These are phyloP conservation scores for Rhynchosporium agropyri DNA, from an alignment of 2,329 filamentous ascomycete species.

Conservation along the genomic window DNA sequence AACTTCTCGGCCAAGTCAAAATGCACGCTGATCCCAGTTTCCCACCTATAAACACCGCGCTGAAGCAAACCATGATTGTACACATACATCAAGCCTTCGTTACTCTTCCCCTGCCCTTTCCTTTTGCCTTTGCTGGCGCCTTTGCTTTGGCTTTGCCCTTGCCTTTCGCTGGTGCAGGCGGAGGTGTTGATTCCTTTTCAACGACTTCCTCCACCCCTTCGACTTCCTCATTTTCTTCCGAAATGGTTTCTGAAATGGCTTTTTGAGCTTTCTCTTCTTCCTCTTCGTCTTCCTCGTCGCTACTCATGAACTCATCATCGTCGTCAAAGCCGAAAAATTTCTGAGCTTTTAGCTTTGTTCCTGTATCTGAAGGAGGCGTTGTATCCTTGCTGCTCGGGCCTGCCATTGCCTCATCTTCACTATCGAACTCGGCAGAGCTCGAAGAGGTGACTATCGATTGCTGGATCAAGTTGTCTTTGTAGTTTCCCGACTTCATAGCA, in stretches of 20 bases:
- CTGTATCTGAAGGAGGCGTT: constrained; percentile 50
- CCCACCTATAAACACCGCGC: constrained; percentile 28
- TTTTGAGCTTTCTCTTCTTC: constrained; percentile 23
- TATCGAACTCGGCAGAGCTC: constrained; percentile 34
- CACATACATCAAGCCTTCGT: constrained; percentile 22
- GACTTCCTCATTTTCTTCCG: constrained; percentile 24
- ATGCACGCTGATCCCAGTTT: not conserved
- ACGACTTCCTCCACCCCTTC: constrained; percentile 31
- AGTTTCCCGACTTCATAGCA: constrained; percentile 66
- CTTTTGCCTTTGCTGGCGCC: constrained; percentile 33
- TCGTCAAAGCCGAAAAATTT: constrained; percentile 79
- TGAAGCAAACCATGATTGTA: constrained; percentile 10
- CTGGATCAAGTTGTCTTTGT: constrained; percentile 60
- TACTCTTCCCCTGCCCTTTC: constrained; percentile 28
- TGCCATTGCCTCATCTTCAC: constrained; percentile 41
- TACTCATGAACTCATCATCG: constrained; percentile 74
- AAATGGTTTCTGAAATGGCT: constrained; percentile 11
- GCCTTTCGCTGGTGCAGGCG: constrained; percentile 40
- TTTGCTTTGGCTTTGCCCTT: constrained; percentile 50
- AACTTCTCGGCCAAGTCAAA: not conserved
- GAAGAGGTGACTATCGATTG: constrained; percentile 47
- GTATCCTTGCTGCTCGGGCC: constrained; percentile 47
- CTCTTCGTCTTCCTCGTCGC: constrained; percentile 57
- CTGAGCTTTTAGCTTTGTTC: constrained; percentile 41
- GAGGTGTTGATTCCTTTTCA: constrained; percentile 34